phyloP scores from a whole-genome alignment of 2,329 filamentous ascomycete species.

The Hymenoscyphus infarciens region DNA sequence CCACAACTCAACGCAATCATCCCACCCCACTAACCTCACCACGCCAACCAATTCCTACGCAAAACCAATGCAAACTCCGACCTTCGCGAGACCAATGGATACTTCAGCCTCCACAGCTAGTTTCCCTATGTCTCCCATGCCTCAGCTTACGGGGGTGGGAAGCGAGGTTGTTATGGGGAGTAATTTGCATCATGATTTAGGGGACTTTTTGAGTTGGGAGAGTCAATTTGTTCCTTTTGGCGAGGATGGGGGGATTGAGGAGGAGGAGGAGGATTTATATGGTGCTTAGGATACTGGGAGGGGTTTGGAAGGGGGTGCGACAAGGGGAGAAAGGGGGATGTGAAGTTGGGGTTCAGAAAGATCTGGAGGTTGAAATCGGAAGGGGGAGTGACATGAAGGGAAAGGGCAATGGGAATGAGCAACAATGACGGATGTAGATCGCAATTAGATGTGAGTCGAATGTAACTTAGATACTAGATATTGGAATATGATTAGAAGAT shows the following conservation, averaged over 20 bases:
- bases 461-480: no score
- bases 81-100: background rate
- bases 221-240: background rate
- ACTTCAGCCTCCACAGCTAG: background rate
- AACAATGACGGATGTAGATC: no score
- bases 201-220: slow-evolving; percentile 6
- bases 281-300: background rate
- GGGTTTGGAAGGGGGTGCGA: no score
- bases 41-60: background rate
- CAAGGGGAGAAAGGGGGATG: no score
- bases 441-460: no score
- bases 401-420: no score
- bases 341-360: no score
- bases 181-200: slow-evolving; percentile 7
- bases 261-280: slow-evolving; percentile 4
- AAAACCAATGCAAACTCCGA: no score
- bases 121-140: background rate
- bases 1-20: background rate
- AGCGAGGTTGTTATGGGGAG: background rate
- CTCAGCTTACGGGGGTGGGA: background rate
- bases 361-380: no score
- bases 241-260: background rate
- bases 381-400: no score
- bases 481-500: no score
- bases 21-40: background rate